Conservation (phyloP, 2,329 filamentous ascomycete genomes). For the Diaporthe amygdali region DNA sequence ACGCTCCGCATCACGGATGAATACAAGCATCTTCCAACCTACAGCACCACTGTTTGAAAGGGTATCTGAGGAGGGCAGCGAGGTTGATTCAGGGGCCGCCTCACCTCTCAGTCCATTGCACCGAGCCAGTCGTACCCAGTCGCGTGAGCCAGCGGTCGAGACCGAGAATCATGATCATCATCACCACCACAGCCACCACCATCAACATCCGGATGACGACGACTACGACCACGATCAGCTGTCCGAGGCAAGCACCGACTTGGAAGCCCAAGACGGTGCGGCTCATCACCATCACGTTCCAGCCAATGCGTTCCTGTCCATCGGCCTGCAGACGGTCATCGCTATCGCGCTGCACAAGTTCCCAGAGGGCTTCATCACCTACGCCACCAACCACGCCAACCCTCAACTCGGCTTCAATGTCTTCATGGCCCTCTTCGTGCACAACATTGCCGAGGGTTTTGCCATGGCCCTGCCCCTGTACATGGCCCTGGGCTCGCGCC, state of each 20-base stretch:
- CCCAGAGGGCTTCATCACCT: conserved; percentile 87
- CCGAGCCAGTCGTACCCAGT: background rate
- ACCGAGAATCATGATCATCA: conserved; percentile 1
- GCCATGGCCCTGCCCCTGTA: conserved; percentile 92
- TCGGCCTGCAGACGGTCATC: conserved; percentile 94
- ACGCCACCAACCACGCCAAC: conserved; percentile 96
- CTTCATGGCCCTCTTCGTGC: conserved; percentile 94
- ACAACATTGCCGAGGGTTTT: conserved; percentile 98
- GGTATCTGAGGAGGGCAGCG: conserved; percentile 31
- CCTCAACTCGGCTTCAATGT: conserved; percentile 87
- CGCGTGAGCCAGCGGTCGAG: background rate
- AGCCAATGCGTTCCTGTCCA: conserved; percentile 89
- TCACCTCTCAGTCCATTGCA: conserved; percentile 17
- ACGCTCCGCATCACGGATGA: conserved; percentile 36
- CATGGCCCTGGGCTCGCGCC: conserved; percentile 81
- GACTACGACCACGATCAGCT: conserved; percentile 30
- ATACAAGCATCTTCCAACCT: conserved; percentile 34
- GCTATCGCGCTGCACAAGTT: conserved; percentile 97
- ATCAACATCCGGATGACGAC: conserved; percentile 29
- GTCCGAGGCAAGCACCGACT: conserved; percentile 42
- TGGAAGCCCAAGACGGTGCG: conserved; percentile 45
- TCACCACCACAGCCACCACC: conserved; percentile 19
- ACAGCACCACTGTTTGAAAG: conserved; percentile 43
- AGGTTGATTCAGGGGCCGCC: conserved; percentile 16
- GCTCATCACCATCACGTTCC: conserved; percentile 92